These are phyloP conservation scores for Leucocoprinus sp. DNA, from an alignment of 768 basidiomycete species.

Conservation along the genomic window DNA sequence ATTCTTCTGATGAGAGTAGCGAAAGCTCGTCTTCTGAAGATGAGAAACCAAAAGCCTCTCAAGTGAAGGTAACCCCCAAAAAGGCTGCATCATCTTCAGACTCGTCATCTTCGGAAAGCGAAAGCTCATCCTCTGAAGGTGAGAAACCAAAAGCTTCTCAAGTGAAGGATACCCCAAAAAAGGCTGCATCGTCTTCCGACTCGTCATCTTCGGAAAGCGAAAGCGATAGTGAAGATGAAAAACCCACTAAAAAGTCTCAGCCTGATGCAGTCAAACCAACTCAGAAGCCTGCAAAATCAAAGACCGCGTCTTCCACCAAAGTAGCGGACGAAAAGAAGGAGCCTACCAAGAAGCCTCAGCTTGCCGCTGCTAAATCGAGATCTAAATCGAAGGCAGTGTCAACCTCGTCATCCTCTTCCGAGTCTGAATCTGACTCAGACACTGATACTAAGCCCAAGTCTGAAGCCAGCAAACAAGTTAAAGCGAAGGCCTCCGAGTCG, in stretches of 20 bases:
- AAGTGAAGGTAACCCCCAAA: constrained; percentile 35
- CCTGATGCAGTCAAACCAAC: neutral
- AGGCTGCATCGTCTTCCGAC: neutral
- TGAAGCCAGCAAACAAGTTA: constrained; percentile 11
- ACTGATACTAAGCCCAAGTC: constrained; percentile 14
- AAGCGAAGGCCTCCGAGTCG: constrained; percentile 14
- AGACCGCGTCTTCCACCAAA: constrained; percentile 15
- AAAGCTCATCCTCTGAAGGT: neutral
- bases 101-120: constrained; percentile 18
- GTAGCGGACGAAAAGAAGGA: too few species aligned
- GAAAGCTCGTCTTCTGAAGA: constrained; percentile 40
- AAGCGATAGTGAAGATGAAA: constrained; percentile 10
- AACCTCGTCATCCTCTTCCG: constrained; percentile 11
- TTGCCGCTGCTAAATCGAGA: too few species aligned
- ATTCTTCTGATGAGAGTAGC: constrained; percentile 37
- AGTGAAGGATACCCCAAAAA: too few species aligned
- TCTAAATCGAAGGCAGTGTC: neutral
- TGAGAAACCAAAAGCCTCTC: constrained; percentile 49
- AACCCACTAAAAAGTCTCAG: constrained; percentile 1
- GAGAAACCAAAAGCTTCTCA: too few species aligned
- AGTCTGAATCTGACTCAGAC: constrained; percentile 13
- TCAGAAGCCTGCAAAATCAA: neutral
- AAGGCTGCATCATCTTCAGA: constrained; percentile 28
- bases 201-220: constrained; percentile 13
- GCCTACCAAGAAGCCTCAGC: too few species aligned